Percentiles rank a stretch among this genome's conserved stretches.
Conservation (phyloP, 257 asterid genomes). For the Henckelia pumila region DNA sequence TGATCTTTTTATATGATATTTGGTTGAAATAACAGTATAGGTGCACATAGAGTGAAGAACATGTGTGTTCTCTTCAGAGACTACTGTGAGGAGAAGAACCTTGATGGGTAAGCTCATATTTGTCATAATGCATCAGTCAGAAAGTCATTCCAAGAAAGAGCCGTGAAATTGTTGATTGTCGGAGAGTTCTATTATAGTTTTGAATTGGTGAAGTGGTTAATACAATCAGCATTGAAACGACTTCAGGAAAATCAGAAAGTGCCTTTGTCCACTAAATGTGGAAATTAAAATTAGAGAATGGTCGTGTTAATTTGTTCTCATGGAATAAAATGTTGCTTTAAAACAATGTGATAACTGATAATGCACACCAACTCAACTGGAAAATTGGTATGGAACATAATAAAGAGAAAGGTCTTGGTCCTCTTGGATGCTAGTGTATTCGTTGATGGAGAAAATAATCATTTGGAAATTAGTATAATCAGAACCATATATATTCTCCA, state of each 20-base stretch:
- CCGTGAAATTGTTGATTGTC: background rate
- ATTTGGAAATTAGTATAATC: too few relatives aligned
- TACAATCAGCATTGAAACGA: background rate
- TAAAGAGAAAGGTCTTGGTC: too few relatives aligned
- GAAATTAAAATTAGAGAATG: background rate
- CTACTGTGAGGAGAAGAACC: constrained; percentile 63
- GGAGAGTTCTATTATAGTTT: background rate
- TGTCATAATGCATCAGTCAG: background rate
- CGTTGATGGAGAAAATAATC: too few relatives aligned
- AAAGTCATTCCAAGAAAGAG: too few relatives aligned
- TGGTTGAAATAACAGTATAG: constrained; percentile 47
- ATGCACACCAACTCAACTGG: background rate
- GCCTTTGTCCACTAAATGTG: background rate
- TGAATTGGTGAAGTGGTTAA: background rate
- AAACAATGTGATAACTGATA: background rate
- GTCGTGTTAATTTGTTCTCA: background rate
- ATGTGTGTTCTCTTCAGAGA: constrained; percentile 56
- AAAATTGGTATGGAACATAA: too few relatives aligned
- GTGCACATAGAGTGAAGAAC: constrained; percentile 67
- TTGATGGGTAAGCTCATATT: constrained; percentile 59
- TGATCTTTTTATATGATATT: background rate
- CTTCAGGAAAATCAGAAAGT: background rate
- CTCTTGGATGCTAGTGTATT: too few relatives aligned
- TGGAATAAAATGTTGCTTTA: background rate
- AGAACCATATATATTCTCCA: too few relatives aligned